These are phyloP conservation scores for Candida palmyrensis DNA, from an alignment of 805 yeast species.

Conservation along the genomic window DNA sequence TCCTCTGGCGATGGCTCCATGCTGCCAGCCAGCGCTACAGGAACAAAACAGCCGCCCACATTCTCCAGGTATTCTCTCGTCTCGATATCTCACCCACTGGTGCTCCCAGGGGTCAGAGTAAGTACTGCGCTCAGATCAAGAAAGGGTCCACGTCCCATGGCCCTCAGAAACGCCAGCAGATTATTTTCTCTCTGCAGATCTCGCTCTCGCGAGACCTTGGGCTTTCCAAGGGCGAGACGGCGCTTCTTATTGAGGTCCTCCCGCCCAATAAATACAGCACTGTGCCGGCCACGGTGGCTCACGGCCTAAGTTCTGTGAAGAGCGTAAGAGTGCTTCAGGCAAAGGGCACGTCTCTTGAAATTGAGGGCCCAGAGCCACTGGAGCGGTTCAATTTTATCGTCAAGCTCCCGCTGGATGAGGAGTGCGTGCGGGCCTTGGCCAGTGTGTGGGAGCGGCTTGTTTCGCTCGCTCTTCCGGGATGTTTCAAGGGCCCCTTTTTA, in stretches of 20 bases:
- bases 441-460: too few relatives aligned
- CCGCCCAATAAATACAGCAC: constrained; percentile 20
- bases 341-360: too few relatives aligned
- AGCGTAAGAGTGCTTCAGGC: too few relatives aligned
- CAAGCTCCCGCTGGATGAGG: too few relatives aligned
- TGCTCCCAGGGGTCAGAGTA: constrained; percentile 20
- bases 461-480: too few relatives aligned
- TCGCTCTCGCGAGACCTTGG: constrained; percentile 2
- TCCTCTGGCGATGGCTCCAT: not conserved
- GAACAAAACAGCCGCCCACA: constrained; percentile 9
- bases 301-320: constrained; percentile 12
- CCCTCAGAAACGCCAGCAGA: too few relatives aligned
- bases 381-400: too few relatives aligned
- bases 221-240: constrained; percentile 2
- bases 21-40: not conserved
- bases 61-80: constrained; percentile 14
- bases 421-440: too few relatives aligned
- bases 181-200: too few relatives aligned
- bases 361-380: too few relatives aligned
- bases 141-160: not conserved
- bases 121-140: constrained; percentile 21
- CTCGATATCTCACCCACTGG: constrained; percentile 4
- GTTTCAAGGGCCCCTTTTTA: too few relatives aligned
- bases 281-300: not conserved
- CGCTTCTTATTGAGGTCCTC: constrained; percentile 19